phyloP scores from a whole-genome alignment of 2,329 filamentous ascomycete species.

The Fusarium anguioides region DNA sequence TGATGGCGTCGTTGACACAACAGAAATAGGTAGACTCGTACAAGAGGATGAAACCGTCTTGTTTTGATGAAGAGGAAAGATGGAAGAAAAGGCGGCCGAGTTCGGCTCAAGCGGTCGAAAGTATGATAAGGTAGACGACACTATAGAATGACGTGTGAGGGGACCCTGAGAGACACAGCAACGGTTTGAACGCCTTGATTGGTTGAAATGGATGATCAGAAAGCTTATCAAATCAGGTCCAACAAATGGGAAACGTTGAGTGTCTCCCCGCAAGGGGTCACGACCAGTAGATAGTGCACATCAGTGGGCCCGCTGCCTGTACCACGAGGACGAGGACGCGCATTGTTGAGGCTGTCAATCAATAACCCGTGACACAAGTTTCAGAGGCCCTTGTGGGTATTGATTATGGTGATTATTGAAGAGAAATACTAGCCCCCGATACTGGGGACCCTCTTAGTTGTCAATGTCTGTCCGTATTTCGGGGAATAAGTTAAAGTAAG shows the following conservation, averaged over 20 bases:
- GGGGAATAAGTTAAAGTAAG: too few relatives aligned
- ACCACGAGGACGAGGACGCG: conserved; percentile 34
- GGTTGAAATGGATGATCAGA: not conserved
- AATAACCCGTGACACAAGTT: conserved; percentile 15
- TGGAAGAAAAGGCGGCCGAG: conserved; percentile 15
- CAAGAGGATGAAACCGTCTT: conserved; percentile 13
- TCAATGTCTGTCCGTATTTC: too few relatives aligned
- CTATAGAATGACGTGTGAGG: conserved; percentile 32
- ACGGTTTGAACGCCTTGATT: conserved; percentile 6
- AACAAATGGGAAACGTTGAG: not conserved
- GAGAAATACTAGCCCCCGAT: too few relatives aligned
- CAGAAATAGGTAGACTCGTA: not conserved
- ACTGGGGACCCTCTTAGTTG: too few relatives aligned
- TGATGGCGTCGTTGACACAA: not conserved
- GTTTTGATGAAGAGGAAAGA: conserved; percentile 19
- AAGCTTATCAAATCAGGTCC: not conserved
- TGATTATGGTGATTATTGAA: too few relatives aligned
- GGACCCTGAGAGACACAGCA: conserved; percentile 31
- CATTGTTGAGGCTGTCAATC: conserved; percentile 4
- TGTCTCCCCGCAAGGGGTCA: conserved; percentile 30
- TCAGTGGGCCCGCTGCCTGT: conserved; percentile 32
- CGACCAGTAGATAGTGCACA: conserved; percentile 25
- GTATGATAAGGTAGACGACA: conserved; percentile 30
- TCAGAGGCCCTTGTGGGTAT: not conserved
- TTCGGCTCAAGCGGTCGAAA: conserved; percentile 29